Conservation (phyloP, 1,284 basidiomycete species). For the Pascua guehoae region DNA sequence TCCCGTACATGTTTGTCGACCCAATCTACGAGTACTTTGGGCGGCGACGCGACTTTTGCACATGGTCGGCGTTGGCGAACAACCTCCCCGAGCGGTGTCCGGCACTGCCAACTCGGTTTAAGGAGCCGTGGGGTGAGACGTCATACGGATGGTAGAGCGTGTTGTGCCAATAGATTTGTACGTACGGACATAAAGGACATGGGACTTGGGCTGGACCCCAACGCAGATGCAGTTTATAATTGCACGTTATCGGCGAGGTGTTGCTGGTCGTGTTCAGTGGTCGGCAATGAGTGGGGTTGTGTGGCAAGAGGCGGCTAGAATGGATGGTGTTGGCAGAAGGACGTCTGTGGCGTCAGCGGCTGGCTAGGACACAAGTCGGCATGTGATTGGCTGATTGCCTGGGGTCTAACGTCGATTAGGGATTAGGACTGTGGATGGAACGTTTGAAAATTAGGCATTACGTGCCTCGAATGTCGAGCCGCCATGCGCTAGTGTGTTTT, state of each 20-base stretch:
- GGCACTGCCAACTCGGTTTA: conserved; percentile 16
- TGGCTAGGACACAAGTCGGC: no score
- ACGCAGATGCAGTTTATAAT: no score
- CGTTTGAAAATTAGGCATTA: no score
- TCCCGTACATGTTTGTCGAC: conserved; percentile 23
- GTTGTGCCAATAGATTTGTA: background rate
- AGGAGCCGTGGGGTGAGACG: conserved; percentile 15
- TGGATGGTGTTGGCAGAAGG: no score
- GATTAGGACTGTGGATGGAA: no score
- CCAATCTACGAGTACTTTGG: conserved; percentile 24
- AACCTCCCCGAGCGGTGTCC: conserved; percentile 26
- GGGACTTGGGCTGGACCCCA: background rate
- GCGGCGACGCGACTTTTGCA: conserved; percentile 29
- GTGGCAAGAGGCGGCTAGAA: background rate
- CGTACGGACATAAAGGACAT: background rate
- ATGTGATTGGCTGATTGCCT: no score
- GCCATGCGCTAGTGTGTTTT: no score
- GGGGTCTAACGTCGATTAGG: no score
- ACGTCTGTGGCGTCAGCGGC: no score
- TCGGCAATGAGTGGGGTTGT: background rate
- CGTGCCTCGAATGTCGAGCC: no score
- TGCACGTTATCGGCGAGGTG: background rate
- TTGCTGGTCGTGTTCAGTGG: background rate
- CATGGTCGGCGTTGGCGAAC: conserved; percentile 27
- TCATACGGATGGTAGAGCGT: background rate